Conservation (phyloP, 2,329 filamentous ascomycete genomes). For the Alternaria triticimaculans region DNA sequence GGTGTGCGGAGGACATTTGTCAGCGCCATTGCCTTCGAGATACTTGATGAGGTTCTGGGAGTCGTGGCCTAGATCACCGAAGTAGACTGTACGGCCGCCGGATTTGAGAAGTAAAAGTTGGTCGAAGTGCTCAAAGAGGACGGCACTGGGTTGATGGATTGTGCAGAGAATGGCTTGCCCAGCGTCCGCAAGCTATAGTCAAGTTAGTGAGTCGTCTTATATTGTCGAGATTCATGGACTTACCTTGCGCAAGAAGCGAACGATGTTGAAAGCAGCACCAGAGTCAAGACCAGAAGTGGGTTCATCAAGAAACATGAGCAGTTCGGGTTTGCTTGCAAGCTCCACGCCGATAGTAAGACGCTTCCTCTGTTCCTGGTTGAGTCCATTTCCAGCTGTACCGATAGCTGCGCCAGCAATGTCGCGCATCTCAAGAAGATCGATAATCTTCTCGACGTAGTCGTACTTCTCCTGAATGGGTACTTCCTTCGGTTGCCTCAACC, state of each 20-base stretch:
- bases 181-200: constrained; percentile 60
- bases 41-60: constrained; percentile 55
- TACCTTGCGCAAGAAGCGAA: constrained; percentile 68
- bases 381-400: constrained; percentile 57
- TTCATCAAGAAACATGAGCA: constrained; percentile 79
- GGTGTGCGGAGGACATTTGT: constrained; percentile 57
- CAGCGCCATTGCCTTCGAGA: constrained; percentile 60
- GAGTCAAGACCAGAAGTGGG: constrained; percentile 77
- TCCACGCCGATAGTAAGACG: constrained; percentile 69
- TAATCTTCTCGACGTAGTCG: constrained; percentile 69
- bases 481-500: constrained; percentile 66
- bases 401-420: constrained; percentile 70
- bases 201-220: not conserved
- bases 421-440: constrained; percentile 68
- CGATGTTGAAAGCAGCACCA: constrained; percentile 69
- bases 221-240: not conserved
- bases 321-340: constrained; percentile 69
- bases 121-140: constrained; percentile 72
- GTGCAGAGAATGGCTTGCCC: constrained; percentile 74
- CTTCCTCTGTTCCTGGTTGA: constrained; percentile 71
- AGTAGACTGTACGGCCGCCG: constrained; percentile 71
- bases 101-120: constrained; percentile 68
- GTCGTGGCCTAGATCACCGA: constrained; percentile 63
- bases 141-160: constrained; percentile 73
- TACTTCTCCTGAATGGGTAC: constrained; percentile 66